Base-by-base conservation (phyloP, 176 grass and related monocot genomes). In the Phyllostachys edulis region DNA sequence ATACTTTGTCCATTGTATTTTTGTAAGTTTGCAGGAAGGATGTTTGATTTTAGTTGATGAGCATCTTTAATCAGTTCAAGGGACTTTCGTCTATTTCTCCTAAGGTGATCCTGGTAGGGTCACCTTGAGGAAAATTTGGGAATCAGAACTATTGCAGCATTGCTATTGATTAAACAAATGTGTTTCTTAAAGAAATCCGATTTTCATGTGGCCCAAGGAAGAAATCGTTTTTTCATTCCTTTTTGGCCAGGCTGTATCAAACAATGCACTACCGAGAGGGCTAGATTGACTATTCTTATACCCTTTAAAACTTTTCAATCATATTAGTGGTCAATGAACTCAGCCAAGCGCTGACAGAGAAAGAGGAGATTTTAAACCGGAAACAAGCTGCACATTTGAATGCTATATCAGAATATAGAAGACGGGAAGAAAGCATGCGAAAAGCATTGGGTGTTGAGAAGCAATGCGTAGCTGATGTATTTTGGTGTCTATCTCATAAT, bases 361-460 rank as follows among this genome's bases (percentile, higher is more conserved):
- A 90, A 77, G 89, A 93, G 50, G 93, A 98, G 82, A 87, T 91
- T 64, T 46, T 95, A 24, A 95, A 94, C 80, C 85, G 89, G 34
- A 93, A 98, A 78, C 93, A 98, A 80, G 83, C 93, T 8, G 88
- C 89, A 56, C 96, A 94, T 79, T 69, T 87, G 80, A 91, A 92
- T 82, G 86, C 89, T 16, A 82, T 88, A 70, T 90, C 93, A n/a
- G 96, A 98, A 85, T 90, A 83, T 66, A 83, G 92, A 90, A 94
- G 89, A 41, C 93, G 85, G 37, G 91, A 96, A 57, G 93, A 96
- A 60, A 92, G 52, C 73, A 80, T 85, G 85, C 81, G 84, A 39
- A 95, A 93, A 80, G 73, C 85, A 57, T n/a, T 20, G 47, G 93
- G 93, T 79, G 87, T 98, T 67, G 93, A 98, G 87, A 95, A 98